Evolutionary conservation across 768 basidiomycete genomes (phyloP).

Genomic region (Xanthoconium stramineum): DNA sequence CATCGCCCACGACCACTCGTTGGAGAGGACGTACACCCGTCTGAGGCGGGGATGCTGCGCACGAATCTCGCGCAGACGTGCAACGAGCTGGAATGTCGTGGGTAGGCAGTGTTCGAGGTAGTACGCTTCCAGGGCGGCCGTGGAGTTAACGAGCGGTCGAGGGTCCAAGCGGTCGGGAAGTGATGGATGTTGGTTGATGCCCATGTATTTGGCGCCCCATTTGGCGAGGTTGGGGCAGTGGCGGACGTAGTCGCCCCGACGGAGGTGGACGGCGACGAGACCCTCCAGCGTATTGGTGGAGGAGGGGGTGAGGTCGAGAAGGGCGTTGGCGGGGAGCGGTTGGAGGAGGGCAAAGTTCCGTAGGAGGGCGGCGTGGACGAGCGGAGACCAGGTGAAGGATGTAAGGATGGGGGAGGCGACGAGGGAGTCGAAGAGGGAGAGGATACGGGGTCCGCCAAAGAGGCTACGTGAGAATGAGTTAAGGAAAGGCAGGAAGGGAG

Average conservation of each 20-base stretch:
- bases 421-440: conserved; percentile 44
- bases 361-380: conserved; percentile 47
- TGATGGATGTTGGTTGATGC: conserved; percentile 45
- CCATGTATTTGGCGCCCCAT: conserved; percentile 46
- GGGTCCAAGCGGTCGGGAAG: conserved; percentile 40
- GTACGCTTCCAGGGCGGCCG: conserved; percentile 6
- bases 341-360: conserved; percentile 47
- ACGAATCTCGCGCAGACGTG: conserved; percentile 35
- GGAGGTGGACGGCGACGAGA: conserved; percentile 53
- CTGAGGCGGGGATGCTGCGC: conserved; percentile 27
- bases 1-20: conserved; percentile 46
- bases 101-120: conserved; percentile 38
- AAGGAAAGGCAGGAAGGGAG: rapidly evolving
- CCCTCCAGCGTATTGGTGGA: conserved; percentile 34
- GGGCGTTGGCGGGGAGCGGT: conserved; percentile 31
- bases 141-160: conserved; percentile 2
- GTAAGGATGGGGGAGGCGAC: conserved; percentile 46
- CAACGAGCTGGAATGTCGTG: conserved; percentile 39
- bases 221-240: conserved; percentile 51
- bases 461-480: conserved; percentile 30
- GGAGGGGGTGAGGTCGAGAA: conserved; percentile 14
- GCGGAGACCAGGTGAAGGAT: conserved; percentile 52
- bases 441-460: conserved; percentile 41
- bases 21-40: conserved; percentile 50
- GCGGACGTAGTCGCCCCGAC: conserved; percentile 57